Conservation (phyloP, 2,329 filamentous ascomycete genomes). For the Colletotrichum chrysophilum region DNA sequence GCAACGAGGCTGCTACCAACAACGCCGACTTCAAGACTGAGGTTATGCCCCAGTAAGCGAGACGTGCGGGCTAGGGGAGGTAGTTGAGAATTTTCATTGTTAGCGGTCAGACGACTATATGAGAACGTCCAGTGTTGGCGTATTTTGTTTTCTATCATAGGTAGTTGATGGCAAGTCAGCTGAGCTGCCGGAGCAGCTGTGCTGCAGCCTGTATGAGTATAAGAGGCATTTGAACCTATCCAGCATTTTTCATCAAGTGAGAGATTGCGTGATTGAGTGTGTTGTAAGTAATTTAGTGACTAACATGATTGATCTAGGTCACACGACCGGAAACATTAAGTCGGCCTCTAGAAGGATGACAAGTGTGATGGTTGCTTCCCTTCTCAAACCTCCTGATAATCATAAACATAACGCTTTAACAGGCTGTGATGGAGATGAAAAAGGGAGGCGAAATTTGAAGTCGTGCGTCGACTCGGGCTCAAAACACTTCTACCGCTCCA, state of each 20-base stretch:
- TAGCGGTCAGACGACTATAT: neutral
- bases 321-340: too few species aligned
- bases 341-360: too few species aligned
- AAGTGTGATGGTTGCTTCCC: too few species aligned
- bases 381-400: too few species aligned
- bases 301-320: too few species aligned
- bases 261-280: neutral
- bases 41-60: neutral
- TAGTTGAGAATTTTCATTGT: neutral
- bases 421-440: too few species aligned
- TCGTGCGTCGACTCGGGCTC: too few species aligned
- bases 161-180: neutral
- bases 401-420: too few species aligned
- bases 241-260: neutral
- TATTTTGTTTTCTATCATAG: neutral
- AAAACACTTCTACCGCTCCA: too few species aligned
- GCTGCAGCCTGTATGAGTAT: neutral
- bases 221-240: neutral
- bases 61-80: neutral
- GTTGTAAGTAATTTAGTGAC: neutral
- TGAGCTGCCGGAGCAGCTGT: slow-evolving; percentile 19
- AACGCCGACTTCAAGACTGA: slow-evolving; percentile 10
- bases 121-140: neutral
- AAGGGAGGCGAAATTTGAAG: too few species aligned
- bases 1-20: neutral